Evolutionary conservation across 1,284 basidiomycete species (phyloP), one percentile per base, ranked within the genome.

Genomic region (Somion occarium): DNA sequence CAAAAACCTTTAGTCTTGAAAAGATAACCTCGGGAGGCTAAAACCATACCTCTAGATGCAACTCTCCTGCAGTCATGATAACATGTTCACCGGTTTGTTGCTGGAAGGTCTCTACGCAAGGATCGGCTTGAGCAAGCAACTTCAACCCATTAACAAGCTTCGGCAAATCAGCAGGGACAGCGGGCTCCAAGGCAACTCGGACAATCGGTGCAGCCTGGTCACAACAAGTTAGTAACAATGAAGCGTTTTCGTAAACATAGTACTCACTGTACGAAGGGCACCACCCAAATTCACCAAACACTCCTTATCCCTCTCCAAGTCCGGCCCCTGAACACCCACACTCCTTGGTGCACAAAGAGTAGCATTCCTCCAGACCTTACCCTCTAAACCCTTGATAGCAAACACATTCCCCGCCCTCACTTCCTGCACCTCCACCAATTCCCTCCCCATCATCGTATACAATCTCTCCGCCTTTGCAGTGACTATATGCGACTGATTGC

Each of bases 401-500:
- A 98, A 99, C 2, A 97, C 91, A 64, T 98, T 96, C 11, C 97
- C 97, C 0, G 97, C 95, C n/a, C 80, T 82, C 0, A 99, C 93
- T 55, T 78, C 77, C 39, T 89, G 76, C 2, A 98, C 93, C 0
- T 86, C 76, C 0, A 93, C 82, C 18, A 99, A 78, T 63, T 98
- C 95, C 38, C 93, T 77, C 2, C 97, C 97, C 97, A 99, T 99
- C 91, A 99, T 98, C 59, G 91, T 85, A 72, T 98, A 99, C 50
- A 99, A 69, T 4, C 85, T 85, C 54, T 86, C 80, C 3, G 94
- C 81, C 19, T 72, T 76, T 15, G 88, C 76, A 7, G 73, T 68
- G n/a, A 78, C 64, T 44, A 94, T 60, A 63, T 91, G 81, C 56
- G 81, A 82, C n/a, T 69, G 71, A 68, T 97, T 96, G 26, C 71